phyloP scores from a whole-genome alignment of 768 basidiomycete genomes.

The Guyanaporus albipodus region DNA sequence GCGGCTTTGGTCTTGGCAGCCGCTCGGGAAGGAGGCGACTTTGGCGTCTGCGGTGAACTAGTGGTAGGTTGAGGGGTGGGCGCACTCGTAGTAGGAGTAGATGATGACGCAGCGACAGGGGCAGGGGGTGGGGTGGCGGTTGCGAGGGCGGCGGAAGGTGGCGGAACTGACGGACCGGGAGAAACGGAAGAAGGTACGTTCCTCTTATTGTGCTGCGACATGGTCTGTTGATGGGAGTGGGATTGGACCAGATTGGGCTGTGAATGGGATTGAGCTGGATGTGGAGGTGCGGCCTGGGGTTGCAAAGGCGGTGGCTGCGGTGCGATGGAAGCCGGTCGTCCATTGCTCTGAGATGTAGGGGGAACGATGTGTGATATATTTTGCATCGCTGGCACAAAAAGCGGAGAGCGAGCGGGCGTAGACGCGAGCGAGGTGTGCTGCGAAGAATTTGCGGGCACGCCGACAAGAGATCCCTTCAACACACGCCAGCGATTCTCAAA shows the following conservation, averaged over 20 bases:
- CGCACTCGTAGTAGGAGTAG: constrained; percentile 50
- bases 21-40: constrained; percentile 63
- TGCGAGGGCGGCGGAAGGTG: constrained; percentile 8
- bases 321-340: constrained; percentile 29
- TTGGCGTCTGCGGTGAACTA: constrained; percentile 62
- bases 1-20: constrained; percentile 42
- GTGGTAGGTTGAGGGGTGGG: constrained; percentile 38
- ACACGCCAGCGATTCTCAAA: constrained; percentile 32
- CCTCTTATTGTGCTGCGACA: constrained; percentile 17
- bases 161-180: constrained; percentile 22
- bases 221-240: constrained; percentile 2
- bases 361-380: constrained; percentile 18
- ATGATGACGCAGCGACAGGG: constrained; percentile 33
- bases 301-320: constrained; percentile 6
- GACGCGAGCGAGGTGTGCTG: constrained; percentile 2
- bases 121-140: constrained; percentile 47
- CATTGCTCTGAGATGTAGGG: constrained; percentile 25
- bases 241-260: constrained; percentile 8
- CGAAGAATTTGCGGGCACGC: constrained; percentile 5
- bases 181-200: constrained; percentile 13
- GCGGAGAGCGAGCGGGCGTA: constrained; percentile 9
- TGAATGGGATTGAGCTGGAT: constrained; percentile 7
- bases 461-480: constrained; percentile 16
- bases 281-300: constrained; percentile 3
- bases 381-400: constrained; percentile 15